Base-by-base conservation (phyloP, 176 grass and related monocot genomes). In the Chrysopogon serrulatus region DNA sequence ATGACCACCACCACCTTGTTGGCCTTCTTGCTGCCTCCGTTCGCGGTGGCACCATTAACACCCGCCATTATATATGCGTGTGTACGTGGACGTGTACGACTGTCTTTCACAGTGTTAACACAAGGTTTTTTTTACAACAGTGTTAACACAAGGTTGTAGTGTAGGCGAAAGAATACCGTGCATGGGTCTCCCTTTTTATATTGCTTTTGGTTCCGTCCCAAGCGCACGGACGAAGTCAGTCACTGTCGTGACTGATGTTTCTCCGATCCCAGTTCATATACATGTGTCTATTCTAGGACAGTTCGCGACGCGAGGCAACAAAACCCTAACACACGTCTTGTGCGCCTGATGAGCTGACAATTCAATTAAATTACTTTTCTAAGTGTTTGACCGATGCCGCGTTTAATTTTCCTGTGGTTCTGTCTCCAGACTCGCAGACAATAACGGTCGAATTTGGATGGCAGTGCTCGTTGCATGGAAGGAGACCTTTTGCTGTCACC, bases 1-100 rank as follows among this genome's bases (percentile, higher is more conserved):
- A 99, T 79, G 1, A 99, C 88, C 5, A 99, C 81, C 1, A 99
- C 88, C 30, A 91, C 91, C 75, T 96, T 98, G 33, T 88, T 94
- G 2, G 42, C 74, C 69, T 59, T 59, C 0, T 13, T 44, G 10
- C 0, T n/a, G 51, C 51, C 53, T 57, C 23, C 53, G 21, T 23
- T 24, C 10, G n/a, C 56, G n/a, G 56, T 60, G n/a, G 56, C 56
- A 27, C n/a, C 56, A 2, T 13, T 5, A 12, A 60, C 56, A 27
- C 56, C 24, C 3, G 56, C n/a, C 56, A 60, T 60, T 16, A 11
- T n/a, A n/a, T n/a, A n/a, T 56, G 9, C 23, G 53, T 57, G 19
- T 26, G n/a, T 59, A 27, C 1, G 23, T 26, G n/a, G 24, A 27
- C 1, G 23, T 57, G n/a, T 27, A 60, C 23, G 54, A 13, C 9